phyloP scores from a whole-genome alignment of 768 basidiomycete genomes.

The Cantharellus cinnabarinus region DNA sequence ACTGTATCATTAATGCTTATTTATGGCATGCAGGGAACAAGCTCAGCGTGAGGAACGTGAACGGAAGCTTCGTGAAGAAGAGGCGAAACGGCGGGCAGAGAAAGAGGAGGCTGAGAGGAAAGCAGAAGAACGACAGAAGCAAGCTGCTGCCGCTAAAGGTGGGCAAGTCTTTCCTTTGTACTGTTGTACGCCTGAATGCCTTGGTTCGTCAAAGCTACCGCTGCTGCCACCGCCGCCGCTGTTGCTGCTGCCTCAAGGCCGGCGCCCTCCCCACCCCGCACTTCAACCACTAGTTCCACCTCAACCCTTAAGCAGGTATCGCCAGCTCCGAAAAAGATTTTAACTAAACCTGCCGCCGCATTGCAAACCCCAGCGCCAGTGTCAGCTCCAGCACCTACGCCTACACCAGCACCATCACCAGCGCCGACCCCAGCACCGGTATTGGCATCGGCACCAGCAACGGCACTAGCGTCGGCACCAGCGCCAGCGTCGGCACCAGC shows the following conservation, averaged over 20 bases:
- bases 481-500: neutral
- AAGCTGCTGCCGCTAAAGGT: neutral
- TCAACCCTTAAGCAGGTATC: neutral
- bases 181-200: neutral
- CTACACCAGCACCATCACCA: neutral
- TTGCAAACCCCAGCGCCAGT: neutral
- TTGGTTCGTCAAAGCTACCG: neutral
- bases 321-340: neutral
- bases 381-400: neutral
- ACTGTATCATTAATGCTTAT: constrained; percentile 5
- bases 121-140: constrained; percentile 4
- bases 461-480: too few relatives aligned
- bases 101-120: constrained; percentile 17
- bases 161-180: neutral
- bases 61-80: constrained; percentile 46
- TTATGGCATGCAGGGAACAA: constrained; percentile 15
- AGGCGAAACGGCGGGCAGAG: constrained; percentile 35
- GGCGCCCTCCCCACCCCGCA: neutral
- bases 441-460: neutral
- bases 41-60: constrained; percentile 28
- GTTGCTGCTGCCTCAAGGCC: too few relatives aligned
- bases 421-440: neutral
- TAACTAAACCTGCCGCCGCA: neutral
- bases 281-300: neutral
- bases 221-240: neutral